Conservation (phyloP, 225 moss, liverwort and hornwort species). For the Rhytidiadelphus loreus region DNA sequence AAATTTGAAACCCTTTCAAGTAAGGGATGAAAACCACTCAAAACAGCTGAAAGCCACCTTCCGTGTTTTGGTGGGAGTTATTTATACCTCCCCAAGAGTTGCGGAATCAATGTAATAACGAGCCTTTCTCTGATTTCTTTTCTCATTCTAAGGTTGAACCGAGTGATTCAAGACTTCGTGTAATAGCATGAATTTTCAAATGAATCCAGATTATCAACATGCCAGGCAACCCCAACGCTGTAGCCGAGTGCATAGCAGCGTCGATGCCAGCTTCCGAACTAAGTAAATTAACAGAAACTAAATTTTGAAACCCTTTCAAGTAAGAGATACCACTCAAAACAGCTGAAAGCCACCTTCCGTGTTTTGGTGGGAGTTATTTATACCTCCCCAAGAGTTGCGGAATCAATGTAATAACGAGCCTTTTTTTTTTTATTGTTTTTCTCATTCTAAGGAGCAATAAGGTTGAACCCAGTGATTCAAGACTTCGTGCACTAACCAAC, state of each 20-base stretch:
- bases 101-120: no score
- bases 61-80: background rate
- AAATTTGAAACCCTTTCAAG: no score
- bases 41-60: background rate
- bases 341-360: background rate
- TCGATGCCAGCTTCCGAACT: conserved; percentile 83
- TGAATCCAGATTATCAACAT: conserved; percentile 79
- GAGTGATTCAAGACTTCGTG: background rate
- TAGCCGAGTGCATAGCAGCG: conserved; percentile 80
- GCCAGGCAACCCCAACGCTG: conserved; percentile 98
- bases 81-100: background rate
- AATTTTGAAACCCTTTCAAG: no score
- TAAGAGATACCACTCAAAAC: background rate
- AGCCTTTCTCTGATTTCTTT: background rate
- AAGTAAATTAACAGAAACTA: background rate
- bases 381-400: background rate
- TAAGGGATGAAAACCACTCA: background rate
- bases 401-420: no score
- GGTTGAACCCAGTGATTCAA: background rate
- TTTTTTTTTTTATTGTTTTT: background rate
- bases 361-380: background rate
- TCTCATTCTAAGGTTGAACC: background rate
- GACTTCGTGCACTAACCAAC: background rate
- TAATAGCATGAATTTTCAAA: background rate
- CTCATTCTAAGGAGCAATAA: background rate